These are phyloP conservation scores for Neurospora sp. DNA, from an alignment of 495 filamentous ascomycete species.

Conservation along the genomic window DNA sequence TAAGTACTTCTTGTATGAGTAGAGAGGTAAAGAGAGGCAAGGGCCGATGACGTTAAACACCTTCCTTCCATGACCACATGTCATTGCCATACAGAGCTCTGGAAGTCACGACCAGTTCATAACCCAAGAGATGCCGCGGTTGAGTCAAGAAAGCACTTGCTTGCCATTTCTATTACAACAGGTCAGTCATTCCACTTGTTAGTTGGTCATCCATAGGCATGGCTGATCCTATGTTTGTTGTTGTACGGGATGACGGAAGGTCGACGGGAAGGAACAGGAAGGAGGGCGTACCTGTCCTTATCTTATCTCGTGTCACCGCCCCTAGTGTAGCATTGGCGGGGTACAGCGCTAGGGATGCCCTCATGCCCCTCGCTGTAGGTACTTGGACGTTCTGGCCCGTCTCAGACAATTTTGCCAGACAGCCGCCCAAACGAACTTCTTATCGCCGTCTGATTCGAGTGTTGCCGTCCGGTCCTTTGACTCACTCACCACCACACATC, in stretches of 20 bases:
- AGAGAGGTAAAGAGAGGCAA: not conserved
- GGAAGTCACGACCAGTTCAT: not conserved
- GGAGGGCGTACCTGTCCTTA: not conserved
- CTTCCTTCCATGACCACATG: not conserved
- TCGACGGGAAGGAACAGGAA: not conserved
- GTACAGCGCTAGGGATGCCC: not conserved
- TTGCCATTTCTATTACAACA: not conserved
- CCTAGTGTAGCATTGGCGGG: not conserved
- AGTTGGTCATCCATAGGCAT: not conserved
- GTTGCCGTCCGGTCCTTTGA: not conserved
- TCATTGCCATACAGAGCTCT: not conserved
- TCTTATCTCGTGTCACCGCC: not conserved
- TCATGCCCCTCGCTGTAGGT: not conserved
- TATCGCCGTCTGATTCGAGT: not conserved
- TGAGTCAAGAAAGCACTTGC: not conserved
- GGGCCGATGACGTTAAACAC: not conserved
- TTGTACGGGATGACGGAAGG: not conserved
- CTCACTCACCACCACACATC: not conserved
- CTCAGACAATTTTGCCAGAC: not conserved
- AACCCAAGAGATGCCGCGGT: not conserved
- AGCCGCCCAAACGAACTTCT: not conserved
- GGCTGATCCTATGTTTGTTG: not conserved
- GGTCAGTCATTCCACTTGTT: not conserved
- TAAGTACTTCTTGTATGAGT: not conserved
- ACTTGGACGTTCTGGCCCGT: not conserved